These are phyloP conservation scores for Rhododendron henanense DNA, from an alignment of 148 eudicot species.

Conservation along the genomic window DNA sequence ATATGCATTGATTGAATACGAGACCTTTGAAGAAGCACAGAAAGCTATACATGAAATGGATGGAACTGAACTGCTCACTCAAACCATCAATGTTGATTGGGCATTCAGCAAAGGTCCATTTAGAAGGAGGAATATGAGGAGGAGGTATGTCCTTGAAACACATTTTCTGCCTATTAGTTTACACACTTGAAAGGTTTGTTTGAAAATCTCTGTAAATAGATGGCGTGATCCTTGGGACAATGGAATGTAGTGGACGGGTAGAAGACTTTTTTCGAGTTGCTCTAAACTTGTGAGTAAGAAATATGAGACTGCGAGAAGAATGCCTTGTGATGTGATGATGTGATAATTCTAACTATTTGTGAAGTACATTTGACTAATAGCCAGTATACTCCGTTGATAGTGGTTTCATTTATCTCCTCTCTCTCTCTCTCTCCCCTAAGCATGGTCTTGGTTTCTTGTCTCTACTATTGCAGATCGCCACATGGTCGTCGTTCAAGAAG, in stretches of 20 bases:
- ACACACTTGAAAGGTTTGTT: neutral
- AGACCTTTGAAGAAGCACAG: slow-evolving; percentile 65
- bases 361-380: neutral
- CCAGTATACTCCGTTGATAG: too few species aligned
- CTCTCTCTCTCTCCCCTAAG: neutral
- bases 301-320: neutral
- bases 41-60: slow-evolving; percentile 56
- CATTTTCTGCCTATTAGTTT: neutral
- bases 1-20: slow-evolving; percentile 89
- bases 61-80: slow-evolving; percentile 71
- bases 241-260: neutral
- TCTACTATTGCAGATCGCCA: slow-evolving; percentile 45
- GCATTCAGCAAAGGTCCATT: slow-evolving; percentile 90
- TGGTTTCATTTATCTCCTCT: neutral
- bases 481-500: slow-evolving; percentile 67
- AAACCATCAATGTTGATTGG: slow-evolving; percentile 76
- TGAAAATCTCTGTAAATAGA: neutral
- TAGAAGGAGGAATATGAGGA: slow-evolving; percentile 46
- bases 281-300: neutral
- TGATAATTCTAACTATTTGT: neutral
- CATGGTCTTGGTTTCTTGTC: neutral
- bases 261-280: neutral
- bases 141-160: slow-evolving; percentile 45
- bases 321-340: neutral
- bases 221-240: neutral